Base-by-base conservation (phyloP, 768 basidiomycete species). In the Rhizopogon vinicolor region DNA sequence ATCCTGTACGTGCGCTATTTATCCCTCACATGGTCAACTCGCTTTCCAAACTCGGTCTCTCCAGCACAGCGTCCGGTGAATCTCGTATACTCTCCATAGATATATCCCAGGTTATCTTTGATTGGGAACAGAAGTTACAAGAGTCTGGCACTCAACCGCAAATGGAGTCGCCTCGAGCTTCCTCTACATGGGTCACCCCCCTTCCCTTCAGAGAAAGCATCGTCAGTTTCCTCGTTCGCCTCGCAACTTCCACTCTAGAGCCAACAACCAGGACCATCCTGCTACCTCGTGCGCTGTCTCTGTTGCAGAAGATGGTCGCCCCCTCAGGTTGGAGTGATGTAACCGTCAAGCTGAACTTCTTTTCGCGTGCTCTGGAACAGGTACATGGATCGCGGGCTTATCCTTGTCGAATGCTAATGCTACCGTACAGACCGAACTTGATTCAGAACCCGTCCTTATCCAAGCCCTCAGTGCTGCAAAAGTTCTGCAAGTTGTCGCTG, bases 151-250 rank as follows among this genome's bases (percentile, higher is more conserved):
- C 56, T 1, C 66, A 60, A 22, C 43, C 62, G n/a, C 31, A 19
- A 2, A 61, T 58, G 16, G 69, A 72, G 22, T 58, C 57, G n/a
- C 60, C 50, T 33, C 56, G 41, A 71, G 71, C 44, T 58, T 66
- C 44, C 53, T 65, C 37, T 5, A 19, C 51, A 3, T 95, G 93
- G 91, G 69, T 81, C 19, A 91, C 90, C 0, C 92, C 95, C 2
- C 72, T 90, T 29, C 78, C 80, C 19, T 85, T 92, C 54, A 83
- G 92, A 29, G 96, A 98, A 71, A 87, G 87, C 56, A 90, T 97
- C 74, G 89, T 98, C 59, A 94, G 93, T 74, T 97, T 94, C 71
- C 81, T 99, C 35, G 86, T 99, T n/a, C 87, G 96, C 45, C 78
- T 98, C 44, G 86, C 91, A 8, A 91, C 91, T 14, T 80, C 82